Evolutionary conservation across 2,329 filamentous ascomycete genomes (phyloP), one percentile per base, ranked within the genome.

Genomic region (Venturia effusa): DNA sequence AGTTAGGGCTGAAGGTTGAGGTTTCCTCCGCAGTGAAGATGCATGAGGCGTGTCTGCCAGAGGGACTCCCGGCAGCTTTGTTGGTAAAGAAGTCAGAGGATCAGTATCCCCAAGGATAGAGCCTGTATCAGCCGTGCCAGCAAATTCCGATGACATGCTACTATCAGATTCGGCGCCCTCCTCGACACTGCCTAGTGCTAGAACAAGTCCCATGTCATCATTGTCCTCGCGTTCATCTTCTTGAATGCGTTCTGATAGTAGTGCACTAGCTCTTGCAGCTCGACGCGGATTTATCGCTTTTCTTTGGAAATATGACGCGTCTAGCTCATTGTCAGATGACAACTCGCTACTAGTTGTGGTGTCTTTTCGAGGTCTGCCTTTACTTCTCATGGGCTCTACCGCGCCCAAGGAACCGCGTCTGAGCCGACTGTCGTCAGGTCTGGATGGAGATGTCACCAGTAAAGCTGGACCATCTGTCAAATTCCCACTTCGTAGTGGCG

Each of bases 261-360:
- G 71, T 69, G 80, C 81, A 64, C 78, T 78, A 15, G 79, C 76
- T 69, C 80, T 82, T 30, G 83, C 80, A 8, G 83, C 83, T 41
- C 84, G 81, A 57, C 82, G 81, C 1, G 84, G 80, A 1, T 83
- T 83, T 66, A 88, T 84, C 59, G 84, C 79, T 65, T 87, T 83
- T 68, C 81, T 82, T 67, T 87, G 84, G 70, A 86, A 88, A 1
- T 81, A 81, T 0, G 84, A 83, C 0, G 84, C 81, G 68, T 90
- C 88, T 57, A 89, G 82, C 69, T 93, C 89, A 69, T 90, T 92
- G 67, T 93, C 89, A 0, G 89, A 92, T 0, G 89, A 92, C 69
- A 93, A 84, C 68, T 93, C 89, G 70, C 88, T 92, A 74, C 88
- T 91, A 1, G 89, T 88, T 88, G 65, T 86, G 0, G 89, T 92